Conservation (phyloP, 192 early-diverging fungal genomes). For the Polychytrium aggregatum region DNA sequence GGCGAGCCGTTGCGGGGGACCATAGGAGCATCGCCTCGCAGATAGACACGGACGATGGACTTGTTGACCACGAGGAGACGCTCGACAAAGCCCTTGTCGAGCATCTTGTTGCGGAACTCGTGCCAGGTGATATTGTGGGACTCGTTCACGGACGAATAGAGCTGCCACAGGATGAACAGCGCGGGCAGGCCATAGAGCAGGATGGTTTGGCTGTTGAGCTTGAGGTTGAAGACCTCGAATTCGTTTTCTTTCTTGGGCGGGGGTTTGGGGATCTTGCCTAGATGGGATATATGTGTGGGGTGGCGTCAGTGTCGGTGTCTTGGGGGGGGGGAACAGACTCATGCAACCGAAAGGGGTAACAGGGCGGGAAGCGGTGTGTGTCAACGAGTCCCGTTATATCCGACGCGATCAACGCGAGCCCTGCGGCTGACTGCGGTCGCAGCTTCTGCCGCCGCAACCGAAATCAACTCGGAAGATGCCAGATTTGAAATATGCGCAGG, state of each 20-base stretch:
- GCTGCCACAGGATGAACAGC: conserved; percentile 15
- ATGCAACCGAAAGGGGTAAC: no score
- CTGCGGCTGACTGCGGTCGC: no score
- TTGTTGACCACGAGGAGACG: conserved; percentile 81
- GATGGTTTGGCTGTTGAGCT: conserved; percentile 20
- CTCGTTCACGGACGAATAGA: conserved; percentile 7
- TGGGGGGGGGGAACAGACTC: no score
- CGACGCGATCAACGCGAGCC: no score
- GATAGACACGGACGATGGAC: conserved; percentile 67
- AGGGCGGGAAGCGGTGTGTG: no score
- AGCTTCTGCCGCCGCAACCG: no score
- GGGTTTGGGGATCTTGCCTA: no score
- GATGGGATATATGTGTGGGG: no score
- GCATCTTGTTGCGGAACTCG: conserved; percentile 76
- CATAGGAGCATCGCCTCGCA: conserved; percentile 52
- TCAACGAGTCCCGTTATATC: no score
- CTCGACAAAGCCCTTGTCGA: conserved; percentile 89
- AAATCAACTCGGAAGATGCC: no score
- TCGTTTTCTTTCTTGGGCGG: conserved; percentile 5
- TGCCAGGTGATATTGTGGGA: conserved; percentile 76
- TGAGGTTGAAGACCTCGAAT: conserved; percentile 11
- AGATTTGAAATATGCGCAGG: no score
- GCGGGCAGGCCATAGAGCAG: conserved; percentile 19
- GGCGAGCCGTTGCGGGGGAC: conserved; percentile 3
- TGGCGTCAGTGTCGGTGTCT: no score